phyloP scores from a whole-genome alignment of 345 rosid species.

The Brassica rapa region DNA sequence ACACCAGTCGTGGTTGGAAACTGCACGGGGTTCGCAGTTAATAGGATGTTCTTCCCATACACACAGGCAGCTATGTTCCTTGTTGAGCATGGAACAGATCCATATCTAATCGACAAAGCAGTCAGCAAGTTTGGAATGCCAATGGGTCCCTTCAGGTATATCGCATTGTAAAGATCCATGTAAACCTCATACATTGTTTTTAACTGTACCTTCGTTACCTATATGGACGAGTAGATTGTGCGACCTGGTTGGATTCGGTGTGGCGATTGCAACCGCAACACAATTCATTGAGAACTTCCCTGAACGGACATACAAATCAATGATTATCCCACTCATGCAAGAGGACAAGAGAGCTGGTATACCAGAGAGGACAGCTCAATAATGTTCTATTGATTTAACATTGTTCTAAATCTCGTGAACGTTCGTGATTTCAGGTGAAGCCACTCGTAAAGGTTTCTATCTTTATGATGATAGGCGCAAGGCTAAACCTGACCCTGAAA shows the following conservation, averaged over 20 bases:
- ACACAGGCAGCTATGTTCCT: conserved; percentile 80
- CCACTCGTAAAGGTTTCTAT: conserved; percentile 81
- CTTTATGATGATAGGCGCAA: conserved; percentile 75
- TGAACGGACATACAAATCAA: conserved; percentile 79
- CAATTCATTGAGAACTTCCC: conserved; percentile 85
- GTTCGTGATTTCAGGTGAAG: conserved; percentile 63
- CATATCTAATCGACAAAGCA: conserved; percentile 70
- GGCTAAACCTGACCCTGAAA: conserved; percentile 86
- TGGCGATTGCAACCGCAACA: conserved; percentile 71
- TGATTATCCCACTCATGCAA: conserved; percentile 82
- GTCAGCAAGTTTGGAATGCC: conserved; percentile 96
- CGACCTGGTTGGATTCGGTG: conserved; percentile 95
- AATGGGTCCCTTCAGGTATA: conserved; percentile 95
- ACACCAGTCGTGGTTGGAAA: conserved; percentile 95
- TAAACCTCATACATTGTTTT: not conserved
- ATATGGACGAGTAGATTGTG: conserved; percentile 54
- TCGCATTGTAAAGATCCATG: conserved; percentile 4
- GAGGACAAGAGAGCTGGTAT: conserved; percentile 93
- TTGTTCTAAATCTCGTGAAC: conserved; percentile 12
- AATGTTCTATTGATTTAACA: not conserved
- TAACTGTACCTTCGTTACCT: conserved; percentile 3
- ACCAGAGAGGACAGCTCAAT: conserved; percentile 1
- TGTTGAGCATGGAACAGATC: conserved; percentile 80
- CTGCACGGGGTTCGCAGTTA: conserved; percentile 98
- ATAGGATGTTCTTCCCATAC: conserved; percentile 97